Base-by-base conservation (phyloP, 1,284 basidiomycete genomes). In the Amylostereum areolatum region DNA sequence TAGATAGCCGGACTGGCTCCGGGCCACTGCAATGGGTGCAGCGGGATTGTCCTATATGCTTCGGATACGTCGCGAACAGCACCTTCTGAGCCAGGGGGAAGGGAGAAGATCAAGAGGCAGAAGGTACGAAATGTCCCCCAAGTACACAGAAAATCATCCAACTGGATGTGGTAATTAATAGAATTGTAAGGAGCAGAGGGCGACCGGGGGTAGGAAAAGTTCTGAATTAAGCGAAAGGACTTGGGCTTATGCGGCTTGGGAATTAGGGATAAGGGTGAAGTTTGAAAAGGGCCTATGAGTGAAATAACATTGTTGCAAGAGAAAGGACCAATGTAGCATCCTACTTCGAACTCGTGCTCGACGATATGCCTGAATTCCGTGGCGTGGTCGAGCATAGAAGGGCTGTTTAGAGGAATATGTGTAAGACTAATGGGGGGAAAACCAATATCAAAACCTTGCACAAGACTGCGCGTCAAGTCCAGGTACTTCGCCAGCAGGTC, bases 71-170 rank as follows among this genome's bases (percentile, higher is more conserved):
- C 70, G 0, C 64, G 51, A 0, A 65, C 60, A 0, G 70, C 67
- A 0, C 54, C 64, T 54, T 74, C 59, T 0, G 65, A 66, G 0
- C 67, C 66, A 0, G 60, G 62, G 0, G 71, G 70, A 0, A 71
- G 62, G 0, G 43, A 18, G 0, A 52, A 44, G 4, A 73, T 56
- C 1, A 69, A 11, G 0, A 63, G 40, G 0, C 52, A 59, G 0
- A 68, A 50, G 0, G 59, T 51, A 0, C 46, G 10, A 47, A 74
- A 73, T 1, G 70, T 68, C 0, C 72, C 71, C 69, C 69, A 75
- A 0, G 63, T 64, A 52, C 66, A 71, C 0, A 65, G 69, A 51
- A 63, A 76, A 1, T 55, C 8, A 12, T 62, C 45, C 0, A 69
- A 55, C 29, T 69, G 34, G 6, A 71, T 67, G 12, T 33, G 8